Evolutionary conservation across 345 rosid genomes (phyloP), one percentile per base, ranked within the genome.

Genomic region (Brassica napus): DNA sequence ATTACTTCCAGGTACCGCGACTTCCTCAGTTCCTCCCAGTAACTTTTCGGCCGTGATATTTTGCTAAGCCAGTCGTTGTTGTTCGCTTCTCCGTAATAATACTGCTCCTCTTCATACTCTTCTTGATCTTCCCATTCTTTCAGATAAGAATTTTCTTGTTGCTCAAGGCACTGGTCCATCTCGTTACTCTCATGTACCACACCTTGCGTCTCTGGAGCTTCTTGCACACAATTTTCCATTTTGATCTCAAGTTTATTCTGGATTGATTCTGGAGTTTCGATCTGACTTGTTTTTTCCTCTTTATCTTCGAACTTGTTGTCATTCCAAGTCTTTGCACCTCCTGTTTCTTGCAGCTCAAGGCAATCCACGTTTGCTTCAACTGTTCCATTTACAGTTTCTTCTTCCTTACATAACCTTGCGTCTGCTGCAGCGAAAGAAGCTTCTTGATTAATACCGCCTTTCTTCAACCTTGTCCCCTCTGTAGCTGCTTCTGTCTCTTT

Each of bases 101-200:
- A 54, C 23, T 54, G 60, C 24, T 54, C 60, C 9, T 54, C 60
- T 7, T 35, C 42, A 54, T 54, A 54, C 60, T 16, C 60, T 54
- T 52, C 57, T 52, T n/a, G 58, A n/a, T 52, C 6, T n/a, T 54
- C 60, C 60, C 60, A 54, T 54, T 24, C 60, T 7, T 54, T 16
- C 60, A 83, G 65, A 16, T 61, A 80, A 1, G 60, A 54, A 7
- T 10, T 54, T 54, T 54, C 60, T 16, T 54, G 60, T 6, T 16
- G 4, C 24, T 16, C 60, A 54, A 54, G 24, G 24, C 9, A 54
- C 18, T 15, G 24, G 30, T 52, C 59, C 9, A 67, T 37, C 74
- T 74, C 65, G 35, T 10, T 4, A 57, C 52, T 42, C n/a, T 30
- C 68, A 57, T 72, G 54, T 39, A 65, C 24, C 23, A 42, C n/a